A percentile compares a stretch with the other conserved stretches of the same genome.
Conservation (phyloP, 331 rosid genomes). For the Quercus phellos region DNA sequence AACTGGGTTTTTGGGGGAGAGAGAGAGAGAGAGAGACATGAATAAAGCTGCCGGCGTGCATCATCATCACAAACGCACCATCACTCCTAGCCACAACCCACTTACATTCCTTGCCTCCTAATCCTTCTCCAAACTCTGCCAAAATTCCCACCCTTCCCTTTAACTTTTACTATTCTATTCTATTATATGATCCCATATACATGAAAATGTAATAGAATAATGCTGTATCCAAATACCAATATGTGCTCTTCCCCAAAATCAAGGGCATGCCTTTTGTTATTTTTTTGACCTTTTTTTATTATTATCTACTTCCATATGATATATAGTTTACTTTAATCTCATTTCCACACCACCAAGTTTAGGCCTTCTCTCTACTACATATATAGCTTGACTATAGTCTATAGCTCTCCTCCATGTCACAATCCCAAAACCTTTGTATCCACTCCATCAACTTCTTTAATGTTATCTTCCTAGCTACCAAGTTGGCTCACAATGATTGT, state of each 20-base stretch:
- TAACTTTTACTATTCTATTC: conserved; percentile 30
- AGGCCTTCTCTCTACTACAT: conserved; percentile 18
- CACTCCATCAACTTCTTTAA: background rate
- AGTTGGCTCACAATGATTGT: conserved; percentile 13
- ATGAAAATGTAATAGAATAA: conserved; percentile 28
- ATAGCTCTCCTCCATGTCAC: conserved; percentile 6
- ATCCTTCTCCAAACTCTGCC: conserved; percentile 70
- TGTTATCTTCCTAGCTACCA: background rate
- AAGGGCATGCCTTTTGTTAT: conserved; percentile 62
- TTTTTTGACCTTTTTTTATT: conserved; percentile 33
- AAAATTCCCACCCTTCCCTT: conserved; percentile 35
- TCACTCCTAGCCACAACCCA: conserved; percentile 30
- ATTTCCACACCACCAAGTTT: conserved; percentile 1
- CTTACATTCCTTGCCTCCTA: conserved; percentile 60
- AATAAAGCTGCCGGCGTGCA: conserved; percentile 98
- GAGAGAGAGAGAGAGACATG: conserved; percentile 29
- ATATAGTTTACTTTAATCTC: conserved; percentile 26
- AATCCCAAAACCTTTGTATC: conserved; percentile 8
- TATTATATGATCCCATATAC: conserved; percentile 33
- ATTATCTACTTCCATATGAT: background rate
- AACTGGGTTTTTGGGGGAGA: conserved; percentile 33
- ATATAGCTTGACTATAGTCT: background rate
- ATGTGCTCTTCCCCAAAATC: conserved; percentile 52
- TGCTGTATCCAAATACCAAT: conserved; percentile 35
- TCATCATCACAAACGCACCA: conserved; percentile 68